Evolutionary conservation across 208 protist species (phyloP).

Genomic region (Trypanosoma lewisi): DNA sequence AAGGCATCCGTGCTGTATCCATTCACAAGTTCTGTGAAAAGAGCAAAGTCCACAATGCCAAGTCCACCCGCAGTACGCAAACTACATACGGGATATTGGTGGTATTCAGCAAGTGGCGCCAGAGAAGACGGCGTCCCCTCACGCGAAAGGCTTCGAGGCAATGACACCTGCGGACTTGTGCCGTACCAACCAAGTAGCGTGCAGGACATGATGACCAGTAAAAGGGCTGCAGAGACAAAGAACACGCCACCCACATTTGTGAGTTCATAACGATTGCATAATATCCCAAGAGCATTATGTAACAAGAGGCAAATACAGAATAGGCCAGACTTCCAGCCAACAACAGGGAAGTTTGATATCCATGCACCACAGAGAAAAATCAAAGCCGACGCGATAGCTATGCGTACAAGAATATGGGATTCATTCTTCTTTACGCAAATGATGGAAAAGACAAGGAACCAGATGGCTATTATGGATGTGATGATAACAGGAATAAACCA

Average conservation of each 20-base stretch:
- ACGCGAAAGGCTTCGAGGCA: slow-evolving; percentile 37
- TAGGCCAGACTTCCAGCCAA: slow-evolving; percentile 48
- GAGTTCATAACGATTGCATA: slow-evolving; percentile 41
- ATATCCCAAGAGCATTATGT: slow-evolving; percentile 49
- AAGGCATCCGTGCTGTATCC: slow-evolving; percentile 21
- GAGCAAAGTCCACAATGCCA: slow-evolving; percentile 47
- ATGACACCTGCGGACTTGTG: slow-evolving; percentile 35
- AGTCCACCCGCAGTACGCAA: slow-evolving; percentile 37
- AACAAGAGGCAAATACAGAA: slow-evolving; percentile 65
- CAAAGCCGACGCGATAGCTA: slow-evolving; percentile 36
- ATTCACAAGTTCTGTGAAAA: slow-evolving; percentile 52
- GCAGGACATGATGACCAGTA: slow-evolving; percentile 45
- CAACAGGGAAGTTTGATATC: slow-evolving; percentile 49
- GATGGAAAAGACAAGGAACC: slow-evolving; percentile 38
- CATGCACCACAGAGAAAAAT: slow-evolving; percentile 50
- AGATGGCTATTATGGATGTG: slow-evolving; percentile 29
- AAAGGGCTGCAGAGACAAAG: slow-evolving; percentile 32
- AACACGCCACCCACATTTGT: slow-evolving; percentile 51
- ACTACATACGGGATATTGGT: slow-evolving; percentile 70
- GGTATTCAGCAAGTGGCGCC: slow-evolving; percentile 33
- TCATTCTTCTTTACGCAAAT: slow-evolving; percentile 35
- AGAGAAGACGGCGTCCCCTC: slow-evolving; percentile 13
- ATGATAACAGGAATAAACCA: slow-evolving; percentile 44
- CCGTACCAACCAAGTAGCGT: slow-evolving; percentile 71
- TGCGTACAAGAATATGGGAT: slow-evolving; percentile 39